These are phyloP conservation scores for Yarrowia sp. DNA, from an alignment of 805 yeast genomes.

Conservation along the genomic window DNA sequence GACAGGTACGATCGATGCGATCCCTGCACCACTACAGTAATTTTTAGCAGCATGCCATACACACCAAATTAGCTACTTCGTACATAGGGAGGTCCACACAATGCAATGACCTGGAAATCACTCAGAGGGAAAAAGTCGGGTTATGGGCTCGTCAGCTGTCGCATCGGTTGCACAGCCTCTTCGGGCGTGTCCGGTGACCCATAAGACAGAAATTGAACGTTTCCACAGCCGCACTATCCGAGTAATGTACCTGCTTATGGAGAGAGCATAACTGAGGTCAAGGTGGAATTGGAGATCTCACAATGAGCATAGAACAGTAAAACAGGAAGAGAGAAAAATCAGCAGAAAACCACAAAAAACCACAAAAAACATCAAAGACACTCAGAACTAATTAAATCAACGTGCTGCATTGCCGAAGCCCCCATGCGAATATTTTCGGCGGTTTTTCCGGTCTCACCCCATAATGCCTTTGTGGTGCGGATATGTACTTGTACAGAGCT, in stretches of 20 bases:
- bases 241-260: conserved; percentile 27
- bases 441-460: background rate
- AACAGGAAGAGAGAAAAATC: too few relatives aligned
- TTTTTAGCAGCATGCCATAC: too few relatives aligned
- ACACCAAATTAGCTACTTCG: too few relatives aligned
- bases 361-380: too few relatives aligned
- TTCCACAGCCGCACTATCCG: conserved; percentile 18
- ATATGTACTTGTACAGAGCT: background rate
- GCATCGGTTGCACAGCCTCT: background rate
- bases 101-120: too few relatives aligned
- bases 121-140: background rate
- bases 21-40: too few relatives aligned
- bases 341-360: too few relatives aligned
- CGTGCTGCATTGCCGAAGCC: background rate
- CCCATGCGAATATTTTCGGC: background rate
- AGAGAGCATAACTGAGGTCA: background rate
- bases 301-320: too few relatives aligned
- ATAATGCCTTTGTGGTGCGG: conserved; percentile 1
- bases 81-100: too few relatives aligned
- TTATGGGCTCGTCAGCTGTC: background rate
- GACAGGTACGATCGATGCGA: too few relatives aligned
- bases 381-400: background rate
- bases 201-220: background rate
- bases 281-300: background rate
- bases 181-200: conserved; percentile 5